Conservation (phyloP, 495 filamentous ascomycete genomes). For the Xylaria curta region DNA sequence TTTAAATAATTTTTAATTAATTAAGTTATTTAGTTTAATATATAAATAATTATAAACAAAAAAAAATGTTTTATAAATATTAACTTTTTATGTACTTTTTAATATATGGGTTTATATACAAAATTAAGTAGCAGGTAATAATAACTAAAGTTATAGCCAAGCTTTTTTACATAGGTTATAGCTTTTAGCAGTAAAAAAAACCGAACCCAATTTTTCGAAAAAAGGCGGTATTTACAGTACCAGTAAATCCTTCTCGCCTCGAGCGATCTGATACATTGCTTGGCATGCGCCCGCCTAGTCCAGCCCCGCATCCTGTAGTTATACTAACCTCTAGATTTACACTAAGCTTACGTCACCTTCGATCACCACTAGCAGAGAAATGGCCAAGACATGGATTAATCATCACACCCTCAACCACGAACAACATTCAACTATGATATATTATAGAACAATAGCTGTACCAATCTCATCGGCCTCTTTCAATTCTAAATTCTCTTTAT, state of each 20-base stretch:
- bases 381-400: neutral
- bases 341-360: conserved; percentile 17
- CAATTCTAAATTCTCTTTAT: neutral
- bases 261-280: conserved; percentile 14
- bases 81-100: too few species aligned
- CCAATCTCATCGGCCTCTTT: neutral
- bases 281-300: conserved; percentile 17
- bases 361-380: neutral
- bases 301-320: neutral
- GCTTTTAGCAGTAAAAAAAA: too few species aligned
- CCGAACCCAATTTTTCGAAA: too few species aligned
- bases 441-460: neutral
- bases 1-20: too few species aligned
- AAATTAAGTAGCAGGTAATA: too few species aligned
- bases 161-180: too few species aligned
- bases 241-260: neutral
- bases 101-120: too few species aligned
- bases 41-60: too few species aligned
- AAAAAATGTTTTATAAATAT: too few species aligned
- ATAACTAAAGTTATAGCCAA: too few species aligned
- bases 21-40: too few species aligned
- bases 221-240: neutral
- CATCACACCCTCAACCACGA: neutral
- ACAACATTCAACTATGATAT: neutral
- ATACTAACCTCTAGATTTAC: neutral